These are phyloP conservation scores for Lasiosphaeris hirsuta DNA, from an alignment of 495 filamentous ascomycete genomes.

Conservation along the genomic window DNA sequence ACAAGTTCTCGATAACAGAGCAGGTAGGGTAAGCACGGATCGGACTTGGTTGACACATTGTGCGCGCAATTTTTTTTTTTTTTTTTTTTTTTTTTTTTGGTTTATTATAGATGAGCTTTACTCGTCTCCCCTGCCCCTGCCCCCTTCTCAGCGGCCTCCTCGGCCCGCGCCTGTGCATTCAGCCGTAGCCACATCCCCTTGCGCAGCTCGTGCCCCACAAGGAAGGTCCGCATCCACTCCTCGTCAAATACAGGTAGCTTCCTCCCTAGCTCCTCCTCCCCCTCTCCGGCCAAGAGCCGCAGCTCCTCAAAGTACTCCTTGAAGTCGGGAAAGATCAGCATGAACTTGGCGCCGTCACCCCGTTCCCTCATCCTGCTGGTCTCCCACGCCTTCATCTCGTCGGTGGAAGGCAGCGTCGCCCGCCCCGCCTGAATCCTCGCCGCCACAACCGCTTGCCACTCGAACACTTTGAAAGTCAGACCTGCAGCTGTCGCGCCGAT, in stretches of 20 bases:
- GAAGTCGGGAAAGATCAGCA: slow-evolving; percentile 51
- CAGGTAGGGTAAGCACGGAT: too few relatives aligned
- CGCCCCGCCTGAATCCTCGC: slow-evolving; percentile 36
- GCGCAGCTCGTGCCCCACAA: slow-evolving; percentile 45
- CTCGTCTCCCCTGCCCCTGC: too few relatives aligned
- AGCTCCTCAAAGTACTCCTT: slow-evolving; percentile 54
- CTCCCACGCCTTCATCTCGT: slow-evolving; percentile 53
- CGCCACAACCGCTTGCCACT: slow-evolving; percentile 44
- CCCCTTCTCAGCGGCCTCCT: background rate
- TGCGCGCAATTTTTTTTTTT: too few relatives aligned
- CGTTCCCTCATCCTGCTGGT: slow-evolving; percentile 43
- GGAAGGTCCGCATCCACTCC: slow-evolving; percentile 49
- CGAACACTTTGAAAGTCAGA: slow-evolving; percentile 36
- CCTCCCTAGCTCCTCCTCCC: slow-evolving; percentile 34
- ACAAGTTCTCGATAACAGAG: too few relatives aligned
- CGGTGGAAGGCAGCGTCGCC: slow-evolving; percentile 38
- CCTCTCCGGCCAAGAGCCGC: slow-evolving; percentile 46
- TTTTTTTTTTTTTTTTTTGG: too few relatives aligned
- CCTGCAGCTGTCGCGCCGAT: slow-evolving; percentile 34
- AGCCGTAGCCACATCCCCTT: slow-evolving; percentile 49
- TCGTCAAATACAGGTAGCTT: slow-evolving; percentile 45
- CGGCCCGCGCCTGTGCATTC: slow-evolving; percentile 30
- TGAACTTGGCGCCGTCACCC: slow-evolving; percentile 50
- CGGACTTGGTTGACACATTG: too few relatives aligned
- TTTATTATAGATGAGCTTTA: too few relatives aligned